Percentiles rank a stretch among this genome's conserved stretches.
These are phyloP conservation scores for Podila horticola DNA, from an alignment of 192 early-diverging fungal genomes.

Conservation along the genomic window DNA sequence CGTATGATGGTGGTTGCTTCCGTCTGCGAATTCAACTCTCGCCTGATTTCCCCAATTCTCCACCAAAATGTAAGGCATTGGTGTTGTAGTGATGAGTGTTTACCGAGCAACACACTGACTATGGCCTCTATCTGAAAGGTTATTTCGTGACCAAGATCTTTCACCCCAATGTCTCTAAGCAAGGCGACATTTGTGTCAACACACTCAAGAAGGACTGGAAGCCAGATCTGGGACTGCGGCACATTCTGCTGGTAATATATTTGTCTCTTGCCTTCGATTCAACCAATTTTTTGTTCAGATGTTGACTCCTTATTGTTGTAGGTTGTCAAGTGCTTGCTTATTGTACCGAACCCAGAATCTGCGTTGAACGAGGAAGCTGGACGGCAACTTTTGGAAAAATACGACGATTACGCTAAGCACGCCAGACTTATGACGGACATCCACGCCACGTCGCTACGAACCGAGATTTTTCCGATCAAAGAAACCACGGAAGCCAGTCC, in stretches of 20 bases:
- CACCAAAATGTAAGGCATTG: slow-evolving; percentile 77
- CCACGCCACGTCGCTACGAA: slow-evolving; percentile 64
- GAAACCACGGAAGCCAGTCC: too few relatives aligned
- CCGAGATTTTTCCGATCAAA: too few relatives aligned
- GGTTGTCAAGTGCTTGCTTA: slow-evolving; percentile 95
- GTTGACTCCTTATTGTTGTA: slow-evolving; percentile 24
- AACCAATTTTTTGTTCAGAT: background rate
- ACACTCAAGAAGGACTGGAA: slow-evolving; percentile 98
- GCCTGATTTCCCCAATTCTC: slow-evolving; percentile 79
- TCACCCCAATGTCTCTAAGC: slow-evolving; percentile 92
- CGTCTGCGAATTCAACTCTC: slow-evolving; percentile 75
- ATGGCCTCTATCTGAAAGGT: slow-evolving; percentile 52
- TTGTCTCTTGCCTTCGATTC: background rate
- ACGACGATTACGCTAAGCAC: slow-evolving; percentile 84
- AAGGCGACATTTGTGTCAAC: slow-evolving; percentile 95
- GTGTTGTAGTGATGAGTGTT: background rate
- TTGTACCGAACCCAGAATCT: slow-evolving; percentile 95
- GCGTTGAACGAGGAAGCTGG: slow-evolving; percentile 97
- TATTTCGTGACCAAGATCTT: slow-evolving; percentile 95
- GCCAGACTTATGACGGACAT: slow-evolving; percentile 83
- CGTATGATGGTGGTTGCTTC: slow-evolving; percentile 86
- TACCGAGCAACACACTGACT: background rate
- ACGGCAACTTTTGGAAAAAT: slow-evolving; percentile 86
- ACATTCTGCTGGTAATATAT: slow-evolving; percentile 81
- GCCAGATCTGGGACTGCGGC: slow-evolving; percentile 79